Evolutionary conservation across 1,284 basidiomycete species (phyloP), one percentile per base, ranked within the genome.

Genomic region (Omphalotus olearius): DNA sequence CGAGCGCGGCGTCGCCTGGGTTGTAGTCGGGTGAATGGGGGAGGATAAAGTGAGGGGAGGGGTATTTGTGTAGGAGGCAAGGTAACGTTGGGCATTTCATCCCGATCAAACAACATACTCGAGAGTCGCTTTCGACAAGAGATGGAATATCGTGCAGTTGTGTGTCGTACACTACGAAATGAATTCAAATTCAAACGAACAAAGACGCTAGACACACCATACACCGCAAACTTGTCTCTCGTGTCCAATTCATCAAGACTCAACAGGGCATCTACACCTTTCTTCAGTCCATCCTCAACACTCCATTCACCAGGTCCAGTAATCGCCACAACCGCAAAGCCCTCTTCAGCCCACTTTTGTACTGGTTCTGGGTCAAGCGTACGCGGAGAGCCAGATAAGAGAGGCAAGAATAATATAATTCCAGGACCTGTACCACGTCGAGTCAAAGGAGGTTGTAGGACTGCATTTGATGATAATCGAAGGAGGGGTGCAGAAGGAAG

Each of bases 321-420:
- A 33, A 72, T 57, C n/a, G 66, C 71, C n/a, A 69, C 66, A 1
- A 76, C 74, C 14, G 69, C 69, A 52, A 74, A 78, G 0, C 75
- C 75, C 59, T 78, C 74, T 55, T 76, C 74, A 11, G 74, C 74
- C 74, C 74, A 76, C 62, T 76, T 78, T 57, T 64, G 64, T 1
- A 69, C 57, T n/a, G 74, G 74, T 50, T 72, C 69, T 6, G 74
- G 74, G 59, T 76, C 74, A 14, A 76, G 62, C 4, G 69, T 23
- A 23, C 23, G 23, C 5, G 63, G 54, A 67, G 67, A 0, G 57
- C 57, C 18, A 56, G 56, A 17, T 57, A 59, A 4, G 54, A 25
- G 59, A 48, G 74, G 72, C 16, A 76, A 62, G 54, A 76, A 68
- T 11, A 70, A 50, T 30, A 78, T 60, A 28, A 78, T 51, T 2